A percentile compares a stretch with the other conserved stretches of the same genome.
Evolutionary conservation across 2,329 filamentous ascomycete genomes (phyloP).

Genomic region (Cladosporium cucumerinum): DNA sequence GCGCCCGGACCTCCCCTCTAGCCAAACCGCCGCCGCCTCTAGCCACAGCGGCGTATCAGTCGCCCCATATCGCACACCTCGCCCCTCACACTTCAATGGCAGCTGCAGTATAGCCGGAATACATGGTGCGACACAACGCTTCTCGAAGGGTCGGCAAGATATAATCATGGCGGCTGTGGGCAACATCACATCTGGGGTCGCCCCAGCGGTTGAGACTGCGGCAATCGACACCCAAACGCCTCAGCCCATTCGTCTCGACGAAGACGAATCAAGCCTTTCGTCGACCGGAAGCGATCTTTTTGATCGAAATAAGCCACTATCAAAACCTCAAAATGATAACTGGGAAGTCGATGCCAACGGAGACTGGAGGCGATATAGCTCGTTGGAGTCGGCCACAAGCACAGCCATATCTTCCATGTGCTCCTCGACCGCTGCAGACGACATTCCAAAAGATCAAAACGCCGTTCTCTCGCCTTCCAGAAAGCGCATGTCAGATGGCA

Average conservation of each 20-base stretch:
- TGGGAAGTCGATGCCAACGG: slow-evolving; percentile 26
- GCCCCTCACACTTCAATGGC: slow-evolving; percentile 12
- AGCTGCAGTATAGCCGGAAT: slow-evolving; percentile 7
- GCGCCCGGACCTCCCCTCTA: slow-evolving; percentile 4
- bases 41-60: slow-evolving; percentile 14
- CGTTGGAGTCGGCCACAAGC: slow-evolving; percentile 33
- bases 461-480: slow-evolving; percentile 20
- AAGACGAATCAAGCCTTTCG: slow-evolving; percentile 34
- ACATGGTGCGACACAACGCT: neutral
- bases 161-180: slow-evolving; percentile 11
- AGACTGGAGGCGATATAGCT: slow-evolving; percentile 33
- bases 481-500: slow-evolving; percentile 33
- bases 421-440: slow-evolving; percentile 31
- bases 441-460: slow-evolving; percentile 17
- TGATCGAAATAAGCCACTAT: slow-evolving; percentile 22
- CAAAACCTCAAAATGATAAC: slow-evolving; percentile 10
- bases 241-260: slow-evolving; percentile 16
- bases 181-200: slow-evolving; percentile 3
- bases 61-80: slow-evolving; percentile 14
- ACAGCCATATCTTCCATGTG: slow-evolving; percentile 34
- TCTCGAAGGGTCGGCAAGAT: slow-evolving; percentile 6
- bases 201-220: slow-evolving; percentile 12
- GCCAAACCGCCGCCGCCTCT: slow-evolving; percentile 11
- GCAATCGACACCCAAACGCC: slow-evolving; percentile 3
- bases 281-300: slow-evolving; percentile 32